Evolutionary conservation across 805 yeast species (phyloP), one percentile per base, ranked within the genome.

Genomic region (Naumovozyma dairenensis): DNA sequence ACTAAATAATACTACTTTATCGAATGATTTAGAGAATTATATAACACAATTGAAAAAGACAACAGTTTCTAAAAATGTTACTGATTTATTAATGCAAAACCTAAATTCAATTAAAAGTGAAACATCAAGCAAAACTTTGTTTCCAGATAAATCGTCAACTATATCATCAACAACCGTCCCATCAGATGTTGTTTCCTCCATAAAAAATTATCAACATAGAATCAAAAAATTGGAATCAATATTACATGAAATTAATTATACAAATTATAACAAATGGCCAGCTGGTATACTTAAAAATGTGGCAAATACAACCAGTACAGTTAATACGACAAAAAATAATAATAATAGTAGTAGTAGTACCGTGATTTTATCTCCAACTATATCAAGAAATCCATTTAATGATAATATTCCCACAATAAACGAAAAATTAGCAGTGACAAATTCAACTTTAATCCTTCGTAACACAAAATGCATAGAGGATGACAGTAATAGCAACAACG

Each of bases 201-300:
- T n/a, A n/a, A n/a, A n/a, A n/a, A n/a, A n/a, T n/a, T n/a, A n/a
- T n/a, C n/a, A n/a, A n/a, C n/a, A n/a, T n/a, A 63, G 94, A 34
- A 82, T 89, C 26, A 74, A 72, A 40, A 80, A 80, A 44, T 66
- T 89, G 33, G 96, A 86, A 45, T 78, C 73, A 35, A 57, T 85
- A 25, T 59, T 86, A 12, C 92, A 85, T 51, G 84, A 81, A 41
- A 80, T 75, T 34, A 83, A 73, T 42, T 74, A 69, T 48, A 68
- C 69, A 29, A 71, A 74, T 33, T 62, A 74, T 25, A 66, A 65
- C 21, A 59, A 56, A 32, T 65, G 69, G 68, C 66, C 65, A 2
- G 48, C 69, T 39, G 46, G 66, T 58, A 69, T 72, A 18, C 13
- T 24, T 5, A 40, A 51, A 25, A 43, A 45, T 18, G 29, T 43